Evolutionary conservation across 305 asterid genomes (phyloP), one percentile per base, ranked within the genome.

Genomic region (Galium porrigens): DNA sequence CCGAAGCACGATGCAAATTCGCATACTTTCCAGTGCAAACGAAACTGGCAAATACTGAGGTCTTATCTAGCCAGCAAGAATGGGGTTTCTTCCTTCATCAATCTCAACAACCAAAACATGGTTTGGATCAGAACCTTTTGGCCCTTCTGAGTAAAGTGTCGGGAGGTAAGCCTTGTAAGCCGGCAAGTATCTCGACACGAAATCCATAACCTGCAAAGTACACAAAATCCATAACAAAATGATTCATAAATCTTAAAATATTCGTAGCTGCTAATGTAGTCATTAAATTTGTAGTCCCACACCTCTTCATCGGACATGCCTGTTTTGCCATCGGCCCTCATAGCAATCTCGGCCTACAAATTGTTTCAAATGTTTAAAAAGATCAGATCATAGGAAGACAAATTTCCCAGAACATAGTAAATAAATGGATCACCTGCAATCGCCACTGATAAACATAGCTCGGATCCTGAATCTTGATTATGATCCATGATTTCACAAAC

Each of bases 221-320:
- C 41, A 54, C 25, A 36, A 48, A 41, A 41, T 41, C 48, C 48
- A 11, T 41, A 48, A 34, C 61, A 32, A 52, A 56, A 8, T 32
- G 10, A 30, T 18, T 33, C 25, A 67, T 18, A 5, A 27, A 32
- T 27, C 30, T 33, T 33, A 17, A 6, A 42, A 48, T 20, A 55
- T 41, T 17, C 4, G 0, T 8, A 17, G 5, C 10, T 9, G 1
- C 42, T 18, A 42, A 12, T 30, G 15, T 11, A 57, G 55, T n/a
- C 8, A 17, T 30, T 14, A 42, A 29, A 18, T 34, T 27, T 12
- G 7, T 33, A 18, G 29, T 36, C 39, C 61, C 54, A 22, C 59
- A 89, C 99, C 99, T 87, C 97, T 71, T 85, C 95, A 63, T 92
- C 96, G 0, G 96, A 74, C 96, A 92, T 76, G 73, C 95, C 94